Conservation (phyloP, 257 asterid species). For the Rehmannia glutinosa region DNA sequence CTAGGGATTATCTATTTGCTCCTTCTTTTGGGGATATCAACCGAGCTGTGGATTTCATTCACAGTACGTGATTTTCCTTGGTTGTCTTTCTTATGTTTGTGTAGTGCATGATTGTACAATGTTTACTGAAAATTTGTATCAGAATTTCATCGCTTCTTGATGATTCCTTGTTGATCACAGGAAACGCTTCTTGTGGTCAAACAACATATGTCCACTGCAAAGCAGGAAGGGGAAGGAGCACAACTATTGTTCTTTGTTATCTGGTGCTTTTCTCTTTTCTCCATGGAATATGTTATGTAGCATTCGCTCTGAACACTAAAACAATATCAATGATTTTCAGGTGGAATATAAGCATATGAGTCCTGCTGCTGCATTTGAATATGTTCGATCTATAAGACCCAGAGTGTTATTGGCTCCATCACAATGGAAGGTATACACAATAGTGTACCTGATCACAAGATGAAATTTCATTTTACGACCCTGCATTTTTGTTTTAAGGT, state of each 20-base stretch:
- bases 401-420: constrained; percentile 81
- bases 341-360: constrained; percentile 81
- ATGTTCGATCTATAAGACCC: constrained; percentile 82
- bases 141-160: neutral
- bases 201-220: constrained; percentile 90
- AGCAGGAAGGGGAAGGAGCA: constrained; percentile 98
- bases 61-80: constrained; percentile 39
- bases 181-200: constrained; percentile 56
- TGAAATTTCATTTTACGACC: neutral
- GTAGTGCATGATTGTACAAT: no score
- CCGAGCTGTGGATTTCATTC: constrained; percentile 85
- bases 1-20: constrained; percentile 94
- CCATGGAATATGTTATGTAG: neutral
- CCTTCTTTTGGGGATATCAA: constrained; percentile 77
- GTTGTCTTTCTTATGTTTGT: neutral
- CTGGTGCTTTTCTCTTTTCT: constrained; percentile 38
- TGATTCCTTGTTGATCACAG: constrained; percentile 29
- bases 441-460: neutral
- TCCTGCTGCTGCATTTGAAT: constrained; percentile 74
- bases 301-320: neutral
- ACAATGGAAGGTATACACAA: constrained; percentile 73
- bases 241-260: constrained; percentile 88
- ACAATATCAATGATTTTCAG: constrained; percentile 35
- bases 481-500: no score
- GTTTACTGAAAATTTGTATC: constrained; percentile 5